These are phyloP conservation scores for Suhomyces sp. DNA, from an alignment of 805 yeast species.

Conservation along the genomic window DNA sequence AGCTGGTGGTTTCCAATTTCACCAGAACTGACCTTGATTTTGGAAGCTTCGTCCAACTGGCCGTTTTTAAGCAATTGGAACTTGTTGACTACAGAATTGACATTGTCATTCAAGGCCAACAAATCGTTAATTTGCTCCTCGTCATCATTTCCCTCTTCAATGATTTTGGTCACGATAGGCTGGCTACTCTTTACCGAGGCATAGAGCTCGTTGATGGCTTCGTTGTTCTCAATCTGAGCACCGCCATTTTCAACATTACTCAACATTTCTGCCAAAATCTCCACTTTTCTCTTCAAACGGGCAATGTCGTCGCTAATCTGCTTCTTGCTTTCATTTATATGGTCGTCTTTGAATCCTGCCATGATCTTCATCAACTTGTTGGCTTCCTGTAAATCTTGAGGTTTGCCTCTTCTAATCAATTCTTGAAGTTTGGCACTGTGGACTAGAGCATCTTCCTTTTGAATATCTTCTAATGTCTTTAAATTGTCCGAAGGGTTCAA, in stretches of 20 bases:
- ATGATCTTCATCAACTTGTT: slow-evolving; percentile 94
- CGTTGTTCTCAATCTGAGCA: slow-evolving; percentile 48
- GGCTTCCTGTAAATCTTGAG: slow-evolving; percentile 93
- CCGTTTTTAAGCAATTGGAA: slow-evolving; percentile 66
- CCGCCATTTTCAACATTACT: slow-evolving; percentile 43
- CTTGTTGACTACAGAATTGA: slow-evolving; percentile 66
- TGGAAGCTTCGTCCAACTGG: slow-evolving; percentile 37
- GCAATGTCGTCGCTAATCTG: slow-evolving; percentile 81
- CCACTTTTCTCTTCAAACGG: slow-evolving; percentile 80
- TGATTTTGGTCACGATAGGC: slow-evolving; percentile 81
- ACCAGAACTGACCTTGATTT: slow-evolving; percentile 35
- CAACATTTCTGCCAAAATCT: slow-evolving; percentile 84
- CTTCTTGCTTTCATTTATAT: slow-evolving; percentile 67
- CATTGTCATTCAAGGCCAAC: slow-evolving; percentile 68
- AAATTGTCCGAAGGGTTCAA: slow-evolving; percentile 84
- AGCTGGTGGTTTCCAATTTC: slow-evolving; percentile 13
- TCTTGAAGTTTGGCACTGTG: slow-evolving; percentile 96
- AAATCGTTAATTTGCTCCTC: slow-evolving; percentile 61
- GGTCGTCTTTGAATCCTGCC: slow-evolving; percentile 95
- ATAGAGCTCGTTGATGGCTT: slow-evolving; percentile 76
- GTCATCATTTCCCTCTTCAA: slow-evolving; percentile 76
- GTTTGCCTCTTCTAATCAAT: slow-evolving; percentile 90
- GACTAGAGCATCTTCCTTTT: slow-evolving; percentile 87
- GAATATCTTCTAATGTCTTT: slow-evolving; percentile 85
- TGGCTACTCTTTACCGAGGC: slow-evolving; percentile 76